A percentile compares a stretch with the other conserved stretches of the same genome.
phyloP scores from a whole-genome alignment of 2,329 filamentous ascomycete genomes.

The Golovinomyces cichoracearum region DNA sequence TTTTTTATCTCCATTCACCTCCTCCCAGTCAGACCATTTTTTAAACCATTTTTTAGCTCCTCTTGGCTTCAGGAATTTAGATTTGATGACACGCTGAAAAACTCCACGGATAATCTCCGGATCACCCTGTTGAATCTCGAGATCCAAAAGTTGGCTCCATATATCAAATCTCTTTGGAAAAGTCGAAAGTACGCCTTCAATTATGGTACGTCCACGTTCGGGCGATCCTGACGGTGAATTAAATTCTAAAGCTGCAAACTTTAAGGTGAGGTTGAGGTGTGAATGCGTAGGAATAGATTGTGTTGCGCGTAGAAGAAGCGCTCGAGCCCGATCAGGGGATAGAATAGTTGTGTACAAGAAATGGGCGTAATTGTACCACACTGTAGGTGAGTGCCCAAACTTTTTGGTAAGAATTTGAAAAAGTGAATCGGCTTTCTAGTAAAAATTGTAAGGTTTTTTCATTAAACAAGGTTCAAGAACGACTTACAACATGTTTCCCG shows the following conservation, averaged over 20 bases:
- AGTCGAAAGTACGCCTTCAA: conserved; percentile 59
- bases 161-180: conserved; percentile 78
- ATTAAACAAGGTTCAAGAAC: not conserved
- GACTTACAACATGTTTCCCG: conserved; percentile 51
- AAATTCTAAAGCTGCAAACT: conserved; percentile 84
- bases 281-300: conserved; percentile 48
- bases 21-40: conserved; percentile 76
- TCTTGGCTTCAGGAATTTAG: conserved; percentile 50
- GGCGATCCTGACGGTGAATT: conserved; percentile 55
- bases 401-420: conserved; percentile 77
- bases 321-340: conserved; percentile 47
- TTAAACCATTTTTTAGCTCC: conserved; percentile 74
- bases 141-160: conserved; percentile 75
- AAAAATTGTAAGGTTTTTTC: conserved; percentile 7
- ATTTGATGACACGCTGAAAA: conserved; percentile 53
- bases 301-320: conserved; percentile 55
- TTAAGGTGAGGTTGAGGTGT: conserved; percentile 49
- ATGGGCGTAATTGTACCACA: conserved; percentile 87
- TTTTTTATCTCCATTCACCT: conserved; percentile 42
- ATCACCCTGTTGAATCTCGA: conserved; percentile 42
- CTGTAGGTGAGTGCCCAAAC: conserved; percentile 48
- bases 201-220: conserved; percentile 82
- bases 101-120: conserved; percentile 41
- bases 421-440: conserved; percentile 60
- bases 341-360: conserved; percentile 58